These are phyloP conservation scores for Colletotrichum somersetense DNA, from an alignment of 2,329 filamentous ascomycete genomes.

Conservation along the genomic window DNA sequence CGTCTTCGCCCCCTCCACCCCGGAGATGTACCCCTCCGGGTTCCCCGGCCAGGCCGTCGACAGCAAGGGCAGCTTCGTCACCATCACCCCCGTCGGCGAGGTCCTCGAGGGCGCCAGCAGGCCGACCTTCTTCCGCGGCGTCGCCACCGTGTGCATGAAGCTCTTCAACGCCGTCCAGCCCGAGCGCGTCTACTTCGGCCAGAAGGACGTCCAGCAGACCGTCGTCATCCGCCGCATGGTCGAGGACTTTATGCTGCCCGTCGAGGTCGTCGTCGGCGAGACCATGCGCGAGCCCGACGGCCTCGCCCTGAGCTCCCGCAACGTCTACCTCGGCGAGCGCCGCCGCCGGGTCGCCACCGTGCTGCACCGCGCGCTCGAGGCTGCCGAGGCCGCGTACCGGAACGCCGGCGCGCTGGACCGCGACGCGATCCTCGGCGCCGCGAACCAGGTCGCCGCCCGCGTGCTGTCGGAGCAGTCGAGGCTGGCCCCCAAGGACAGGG, in stretches of 20 bases:
- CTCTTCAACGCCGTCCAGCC: constrained; percentile 66
- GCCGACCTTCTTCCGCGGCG: constrained; percentile 95
- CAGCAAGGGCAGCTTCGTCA: constrained; percentile 89
- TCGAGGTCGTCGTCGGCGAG: constrained; percentile 77
- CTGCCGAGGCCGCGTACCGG: constrained; percentile 77
- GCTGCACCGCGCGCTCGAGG: constrained; percentile 75
- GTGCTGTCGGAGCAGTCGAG: constrained; percentile 72
- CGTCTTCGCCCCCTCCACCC: constrained; percentile 86
- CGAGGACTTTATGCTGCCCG: constrained; percentile 85
- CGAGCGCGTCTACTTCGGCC: constrained; percentile 88
- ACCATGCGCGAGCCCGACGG: constrained; percentile 86
- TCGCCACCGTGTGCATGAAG: constrained; percentile 97
- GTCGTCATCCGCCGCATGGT: constrained; percentile 90
- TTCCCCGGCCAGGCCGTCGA: constrained; percentile 78
- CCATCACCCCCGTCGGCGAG: constrained; percentile 85
- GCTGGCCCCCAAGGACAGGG: constrained; percentile 71
- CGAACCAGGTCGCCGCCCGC: constrained; percentile 69
- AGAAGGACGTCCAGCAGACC: constrained; percentile 98
- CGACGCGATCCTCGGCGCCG: constrained; percentile 78
- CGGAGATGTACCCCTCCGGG: constrained; percentile 89
- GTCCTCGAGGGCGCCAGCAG: constrained; percentile 87
- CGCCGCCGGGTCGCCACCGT: constrained; percentile 80
- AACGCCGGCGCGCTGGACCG: constrained; percentile 65
- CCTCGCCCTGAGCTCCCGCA: constrained; percentile 90
- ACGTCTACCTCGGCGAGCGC: constrained; percentile 88